Evolutionary conservation across 352 stramenopile genomes (phyloP).

Genomic region (Globisporangium apiculatum): DNA sequence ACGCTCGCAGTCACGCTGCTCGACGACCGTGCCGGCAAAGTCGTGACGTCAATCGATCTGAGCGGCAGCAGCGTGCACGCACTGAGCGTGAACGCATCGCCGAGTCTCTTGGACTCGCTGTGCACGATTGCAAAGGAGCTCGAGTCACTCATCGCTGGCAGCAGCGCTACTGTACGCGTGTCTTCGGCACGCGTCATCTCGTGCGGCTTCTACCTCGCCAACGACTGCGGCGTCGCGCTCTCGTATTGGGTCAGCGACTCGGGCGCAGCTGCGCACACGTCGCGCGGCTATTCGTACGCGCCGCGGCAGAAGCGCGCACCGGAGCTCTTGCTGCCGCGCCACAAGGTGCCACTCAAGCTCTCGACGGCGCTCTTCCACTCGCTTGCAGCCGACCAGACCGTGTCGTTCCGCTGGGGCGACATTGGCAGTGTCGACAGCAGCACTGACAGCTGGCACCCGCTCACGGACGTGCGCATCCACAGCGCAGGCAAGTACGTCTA

Average conservation of each 20-base stretch:
- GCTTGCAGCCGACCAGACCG: conserved; percentile 57
- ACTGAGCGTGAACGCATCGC: conserved; percentile 67
- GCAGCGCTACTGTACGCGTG: conserved; percentile 16
- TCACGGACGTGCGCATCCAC: conserved; percentile 74
- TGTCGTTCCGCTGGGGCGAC: conserved; percentile 70
- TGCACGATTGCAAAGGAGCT: conserved; percentile 58
- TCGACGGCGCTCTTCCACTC: conserved; percentile 60
- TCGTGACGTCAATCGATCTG: conserved; percentile 44
- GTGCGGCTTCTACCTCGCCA: conserved; percentile 74
- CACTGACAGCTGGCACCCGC: conserved; percentile 48
- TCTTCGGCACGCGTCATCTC: conserved; percentile 64
- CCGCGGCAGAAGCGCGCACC: conserved; percentile 31
- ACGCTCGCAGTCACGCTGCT: conserved; percentile 25
- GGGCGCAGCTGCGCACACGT: conserved; percentile 25
- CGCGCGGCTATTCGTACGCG: conserved; percentile 53
- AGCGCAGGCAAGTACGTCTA: conserved; percentile 76
- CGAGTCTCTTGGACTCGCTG: conserved; percentile 52
- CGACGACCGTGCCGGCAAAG: conserved; percentile 36
- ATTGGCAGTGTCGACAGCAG: no score
- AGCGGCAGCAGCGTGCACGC: conserved; percentile 45
- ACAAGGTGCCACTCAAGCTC: conserved; percentile 67
- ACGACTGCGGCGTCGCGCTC: conserved; percentile 53
- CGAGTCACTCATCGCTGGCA: conserved; percentile 23
- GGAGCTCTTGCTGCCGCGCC: conserved; percentile 36
- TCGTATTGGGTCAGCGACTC: conserved; percentile 61